These are phyloP conservation scores for Penicillium arizonense DNA, from an alignment of 495 filamentous ascomycete species.

Conservation along the genomic window DNA sequence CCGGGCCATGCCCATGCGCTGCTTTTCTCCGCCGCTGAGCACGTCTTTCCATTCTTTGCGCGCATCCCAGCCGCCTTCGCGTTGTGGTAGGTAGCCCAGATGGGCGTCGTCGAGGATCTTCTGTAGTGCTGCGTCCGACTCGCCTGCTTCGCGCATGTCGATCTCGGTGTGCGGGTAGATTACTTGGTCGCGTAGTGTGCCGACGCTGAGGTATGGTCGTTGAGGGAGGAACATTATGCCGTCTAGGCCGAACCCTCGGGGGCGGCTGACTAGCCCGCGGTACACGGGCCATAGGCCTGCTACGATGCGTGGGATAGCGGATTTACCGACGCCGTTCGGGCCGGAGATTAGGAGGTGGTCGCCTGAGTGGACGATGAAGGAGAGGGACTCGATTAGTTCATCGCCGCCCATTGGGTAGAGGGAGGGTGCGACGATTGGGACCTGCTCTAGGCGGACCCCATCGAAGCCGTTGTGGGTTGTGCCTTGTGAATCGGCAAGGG, in stretches of 20 bases:
- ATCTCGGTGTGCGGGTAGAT: conserved; percentile 95
- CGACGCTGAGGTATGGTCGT: conserved; percentile 86
- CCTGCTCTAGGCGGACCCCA: conserved; percentile 88
- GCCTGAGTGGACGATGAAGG: conserved; percentile 81
- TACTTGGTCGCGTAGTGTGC: conserved; percentile 95
- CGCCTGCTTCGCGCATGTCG: conserved; percentile 83
- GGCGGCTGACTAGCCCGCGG: conserved; percentile 83
- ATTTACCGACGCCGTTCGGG: conserved; percentile 93
- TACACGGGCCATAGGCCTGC: conserved; percentile 97
- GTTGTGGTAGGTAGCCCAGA: conserved; percentile 82
- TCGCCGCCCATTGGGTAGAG: conserved; percentile 81
- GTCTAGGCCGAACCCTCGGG: conserved; percentile 74
- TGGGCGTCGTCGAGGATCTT: conserved; percentile 76
- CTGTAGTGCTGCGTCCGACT: conserved; percentile 71
- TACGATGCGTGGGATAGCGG: conserved; percentile 81
- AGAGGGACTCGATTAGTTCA: conserved; percentile 83
- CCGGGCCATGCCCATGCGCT: conserved; percentile 86
- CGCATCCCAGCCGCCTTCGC: conserved; percentile 96
- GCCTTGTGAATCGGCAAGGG: conserved; percentile 85
- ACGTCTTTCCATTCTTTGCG: conserved; percentile 99
- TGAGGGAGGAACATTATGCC: conserved; percentile 99
- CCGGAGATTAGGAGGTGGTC: conserved; percentile 95
- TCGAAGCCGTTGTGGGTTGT: conserved; percentile 92
- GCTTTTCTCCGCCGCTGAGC: conserved; percentile 95
- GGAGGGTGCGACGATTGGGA: conserved; percentile 85